Percentiles rank a stretch among this genome's conserved stretches.
These are phyloP conservation scores for Yarrowia sp. DNA, from an alignment of 805 yeast genomes.

Conservation along the genomic window DNA sequence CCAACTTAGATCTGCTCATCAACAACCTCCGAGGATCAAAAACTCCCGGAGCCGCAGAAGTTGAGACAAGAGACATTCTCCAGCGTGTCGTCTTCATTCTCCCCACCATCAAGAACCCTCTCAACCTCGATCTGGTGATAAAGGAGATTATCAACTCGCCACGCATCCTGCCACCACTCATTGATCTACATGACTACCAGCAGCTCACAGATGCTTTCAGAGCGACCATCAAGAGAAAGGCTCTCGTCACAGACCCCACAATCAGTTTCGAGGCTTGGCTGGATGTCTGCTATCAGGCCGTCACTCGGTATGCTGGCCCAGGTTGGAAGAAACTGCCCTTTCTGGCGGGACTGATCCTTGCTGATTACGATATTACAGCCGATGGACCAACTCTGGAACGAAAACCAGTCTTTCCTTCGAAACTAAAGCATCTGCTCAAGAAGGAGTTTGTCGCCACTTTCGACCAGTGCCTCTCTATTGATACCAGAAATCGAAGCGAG, in stretches of 20 bases:
- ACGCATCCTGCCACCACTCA: conserved; percentile 25
- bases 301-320: conserved; percentile 7
- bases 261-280: conserved; percentile 30
- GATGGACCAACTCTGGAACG: background rate
- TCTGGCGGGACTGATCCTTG: conserved; percentile 29
- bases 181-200: background rate
- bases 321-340: conserved; percentile 31
- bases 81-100: conserved; percentile 20
- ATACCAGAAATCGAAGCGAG: conserved; percentile 1
- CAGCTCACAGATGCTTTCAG: conserved; percentile 31
- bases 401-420: background rate
- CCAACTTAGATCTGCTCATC: conserved; percentile 26
- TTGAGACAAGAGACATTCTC: background rate
- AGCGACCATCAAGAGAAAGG: conserved; percentile 31
- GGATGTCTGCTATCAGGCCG: conserved; percentile 22
- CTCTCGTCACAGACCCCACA: conserved; percentile 32
- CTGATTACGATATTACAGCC: conserved; percentile 1
- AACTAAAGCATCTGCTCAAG: background rate
- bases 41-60: conserved; percentile 5
- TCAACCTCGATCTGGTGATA: conserved; percentile 30
- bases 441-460: conserved; percentile 10
- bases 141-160: conserved; percentile 30
- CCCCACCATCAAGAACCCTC: conserved; percentile 32
- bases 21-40: conserved; percentile 16
- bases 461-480: conserved; percentile 6